These are phyloP conservation scores for Penicillium sp. DNA, from an alignment of 2,329 filamentous ascomycete species.

Conservation along the genomic window DNA sequence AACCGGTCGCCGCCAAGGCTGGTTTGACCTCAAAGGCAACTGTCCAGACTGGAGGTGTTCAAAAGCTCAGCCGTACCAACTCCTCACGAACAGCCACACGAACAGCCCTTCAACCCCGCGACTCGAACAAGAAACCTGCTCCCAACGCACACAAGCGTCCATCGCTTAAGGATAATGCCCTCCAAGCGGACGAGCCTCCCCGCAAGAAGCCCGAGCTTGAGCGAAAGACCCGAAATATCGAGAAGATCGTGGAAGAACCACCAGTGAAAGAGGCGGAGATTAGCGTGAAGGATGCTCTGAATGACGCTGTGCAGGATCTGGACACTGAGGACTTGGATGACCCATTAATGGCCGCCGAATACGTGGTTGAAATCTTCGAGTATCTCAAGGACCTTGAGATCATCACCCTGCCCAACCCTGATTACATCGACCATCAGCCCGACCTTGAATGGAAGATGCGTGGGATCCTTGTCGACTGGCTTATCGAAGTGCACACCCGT, in stretches of 20 bases:
- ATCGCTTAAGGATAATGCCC: constrained; percentile 59
- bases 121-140: constrained; percentile 61
- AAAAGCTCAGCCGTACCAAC: constrained; percentile 65
- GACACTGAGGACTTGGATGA: constrained; percentile 89
- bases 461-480: constrained; percentile 95
- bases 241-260: neutral
- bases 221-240: constrained; percentile 38
- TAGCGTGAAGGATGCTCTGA: constrained; percentile 41
- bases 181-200: constrained; percentile 61
- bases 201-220: constrained; percentile 65
- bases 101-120: constrained; percentile 62
- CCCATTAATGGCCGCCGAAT: constrained; percentile 96
- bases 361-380: constrained; percentile 95
- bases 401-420: constrained; percentile 76
- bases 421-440: constrained; percentile 94
- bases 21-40: constrained; percentile 76
- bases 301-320: constrained; percentile 56
- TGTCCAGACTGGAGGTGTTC: constrained; percentile 74
- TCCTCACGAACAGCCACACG: constrained; percentile 55
- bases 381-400: constrained; percentile 87
- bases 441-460: constrained; percentile 99
- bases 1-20: constrained; percentile 61
- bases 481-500: constrained; percentile 95
- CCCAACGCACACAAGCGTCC: constrained; percentile 64
- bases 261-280: constrained; percentile 24